These are phyloP conservation scores for Verticillium longisporum DNA, from an alignment of 2,329 filamentous ascomycete species.

Conservation along the genomic window DNA sequence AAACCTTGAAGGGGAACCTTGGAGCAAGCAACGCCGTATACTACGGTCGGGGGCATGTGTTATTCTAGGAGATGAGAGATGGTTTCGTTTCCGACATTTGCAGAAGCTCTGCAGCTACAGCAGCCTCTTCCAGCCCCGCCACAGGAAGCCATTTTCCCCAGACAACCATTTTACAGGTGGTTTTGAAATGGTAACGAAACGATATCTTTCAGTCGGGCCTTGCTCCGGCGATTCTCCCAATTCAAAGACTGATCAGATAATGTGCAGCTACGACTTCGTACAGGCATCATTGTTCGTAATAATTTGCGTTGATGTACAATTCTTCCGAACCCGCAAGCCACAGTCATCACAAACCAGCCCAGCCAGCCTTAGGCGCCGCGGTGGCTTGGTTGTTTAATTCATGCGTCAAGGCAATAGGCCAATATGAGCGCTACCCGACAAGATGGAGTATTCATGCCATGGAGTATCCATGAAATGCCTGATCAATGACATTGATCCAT, in stretches of 20 bases:
- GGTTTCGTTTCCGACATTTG: background rate
- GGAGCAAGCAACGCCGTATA: background rate
- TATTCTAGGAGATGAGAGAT: background rate
- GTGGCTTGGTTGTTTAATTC: background rate
- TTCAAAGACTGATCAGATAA: too few species aligned
- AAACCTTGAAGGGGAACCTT: too few species aligned
- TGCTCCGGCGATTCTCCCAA: too few species aligned
- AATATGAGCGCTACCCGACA: background rate
- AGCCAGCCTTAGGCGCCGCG: background rate
- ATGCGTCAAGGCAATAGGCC: background rate
- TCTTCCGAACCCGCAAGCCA: too few species aligned
- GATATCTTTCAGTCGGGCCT: too few species aligned
- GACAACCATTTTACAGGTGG: too few species aligned
- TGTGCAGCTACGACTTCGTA: too few species aligned
- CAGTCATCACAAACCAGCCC: background rate
- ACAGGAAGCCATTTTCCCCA: background rate
- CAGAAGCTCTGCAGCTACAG: background rate
- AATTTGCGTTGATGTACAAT: too few species aligned
- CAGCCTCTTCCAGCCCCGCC: background rate
- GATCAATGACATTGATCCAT: background rate
- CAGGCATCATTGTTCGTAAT: too few species aligned
- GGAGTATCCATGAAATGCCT: too few species aligned
- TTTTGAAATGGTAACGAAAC: too few species aligned
- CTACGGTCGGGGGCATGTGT: background rate
- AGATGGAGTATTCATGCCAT: background rate